These are phyloP conservation scores for Ustilago xerochloae DNA, from an alignment of 1,284 basidiomycete species.

Conservation along the genomic window DNA sequence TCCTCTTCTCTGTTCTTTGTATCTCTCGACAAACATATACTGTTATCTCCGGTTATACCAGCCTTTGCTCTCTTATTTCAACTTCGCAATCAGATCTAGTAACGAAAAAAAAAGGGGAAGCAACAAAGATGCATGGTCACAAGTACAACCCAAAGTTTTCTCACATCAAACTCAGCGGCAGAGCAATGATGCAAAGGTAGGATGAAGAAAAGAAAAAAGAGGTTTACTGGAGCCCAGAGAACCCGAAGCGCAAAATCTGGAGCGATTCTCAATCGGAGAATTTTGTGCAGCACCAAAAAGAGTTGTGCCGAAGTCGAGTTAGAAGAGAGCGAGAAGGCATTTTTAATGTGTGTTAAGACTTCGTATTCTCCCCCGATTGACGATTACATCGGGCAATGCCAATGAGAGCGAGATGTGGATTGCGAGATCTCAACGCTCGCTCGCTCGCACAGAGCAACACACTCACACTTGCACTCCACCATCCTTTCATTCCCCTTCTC, in stretches of 20 bases:
- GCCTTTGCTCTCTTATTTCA: too few relatives aligned
- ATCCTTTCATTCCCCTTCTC: background rate
- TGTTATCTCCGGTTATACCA: too few relatives aligned
- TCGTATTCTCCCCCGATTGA: background rate
- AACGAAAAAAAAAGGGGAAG: too few relatives aligned
- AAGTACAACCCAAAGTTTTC: too few relatives aligned
- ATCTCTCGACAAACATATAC: too few relatives aligned
- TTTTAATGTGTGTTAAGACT: background rate
- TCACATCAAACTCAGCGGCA: background rate
- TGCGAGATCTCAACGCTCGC: background rate
- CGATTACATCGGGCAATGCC: background rate
- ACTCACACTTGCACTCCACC: background rate
- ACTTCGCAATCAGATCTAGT: too few relatives aligned
- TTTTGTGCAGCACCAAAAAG: background rate
- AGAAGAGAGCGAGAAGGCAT: too few relatives aligned
- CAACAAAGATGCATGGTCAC: too few relatives aligned
- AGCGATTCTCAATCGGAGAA: conserved; percentile 6
- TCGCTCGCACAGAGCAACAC: background rate
- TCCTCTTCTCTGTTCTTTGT: too few relatives aligned
- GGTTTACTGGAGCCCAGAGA: conserved; percentile 36
- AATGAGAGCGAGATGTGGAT: conserved; percentile 6
- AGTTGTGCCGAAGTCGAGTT: background rate
- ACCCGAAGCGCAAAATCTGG: conserved; percentile 40
- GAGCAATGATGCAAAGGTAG: background rate
- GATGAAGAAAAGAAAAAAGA: background rate